Percentiles rank a stretch among this genome's conserved stretches.
Conservation (phyloP, 2,329 filamentous ascomycete genomes). For the Calonectria ilicicola region DNA sequence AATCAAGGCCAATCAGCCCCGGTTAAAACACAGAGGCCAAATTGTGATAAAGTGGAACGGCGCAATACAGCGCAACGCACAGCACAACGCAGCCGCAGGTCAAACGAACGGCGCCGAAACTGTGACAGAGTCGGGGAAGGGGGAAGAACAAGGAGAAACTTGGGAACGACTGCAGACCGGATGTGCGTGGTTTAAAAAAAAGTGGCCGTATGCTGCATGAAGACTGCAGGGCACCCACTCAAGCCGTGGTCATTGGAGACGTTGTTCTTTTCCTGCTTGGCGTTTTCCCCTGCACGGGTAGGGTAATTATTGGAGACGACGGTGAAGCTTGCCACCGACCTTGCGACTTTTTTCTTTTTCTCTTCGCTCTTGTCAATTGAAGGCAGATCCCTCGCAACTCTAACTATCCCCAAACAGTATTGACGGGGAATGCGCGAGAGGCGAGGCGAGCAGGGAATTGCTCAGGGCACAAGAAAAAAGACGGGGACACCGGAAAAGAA, state of each 20-base stretch:
- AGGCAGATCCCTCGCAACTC: conserved; percentile 3
- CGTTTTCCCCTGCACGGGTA: conserved; percentile 7
- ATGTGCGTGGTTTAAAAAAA: conserved; percentile 31
- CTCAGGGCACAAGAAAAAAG: not conserved
- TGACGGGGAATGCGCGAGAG: not conserved
- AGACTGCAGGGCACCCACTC: conserved; percentile 21
- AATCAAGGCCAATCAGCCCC: conserved; percentile 9
- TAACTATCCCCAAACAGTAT: conserved; percentile 15
- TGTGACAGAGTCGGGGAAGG: not conserved
- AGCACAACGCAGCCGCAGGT: not conserved
- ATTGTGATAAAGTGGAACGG: conserved; percentile 9
- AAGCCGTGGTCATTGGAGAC: not conserved
- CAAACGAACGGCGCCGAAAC: conserved; percentile 10
- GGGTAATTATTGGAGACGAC: conserved; percentile 2
- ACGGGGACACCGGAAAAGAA: not conserved
- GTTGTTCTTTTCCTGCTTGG: conserved; percentile 4
- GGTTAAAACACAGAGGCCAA: not conserved
- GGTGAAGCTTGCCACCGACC: conserved; percentile 2
- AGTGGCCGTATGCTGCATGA: conserved; percentile 30
- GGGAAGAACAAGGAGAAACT: conserved; percentile 4
- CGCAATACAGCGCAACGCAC: conserved; percentile 20
- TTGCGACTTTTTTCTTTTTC: not conserved
- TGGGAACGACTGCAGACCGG: conserved; percentile 27
- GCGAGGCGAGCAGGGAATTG: conserved; percentile 5
- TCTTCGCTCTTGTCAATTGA: not conserved